Conservation (phyloP, 163 green algal genomes). For the Prototheca wickerhamii region DNA sequence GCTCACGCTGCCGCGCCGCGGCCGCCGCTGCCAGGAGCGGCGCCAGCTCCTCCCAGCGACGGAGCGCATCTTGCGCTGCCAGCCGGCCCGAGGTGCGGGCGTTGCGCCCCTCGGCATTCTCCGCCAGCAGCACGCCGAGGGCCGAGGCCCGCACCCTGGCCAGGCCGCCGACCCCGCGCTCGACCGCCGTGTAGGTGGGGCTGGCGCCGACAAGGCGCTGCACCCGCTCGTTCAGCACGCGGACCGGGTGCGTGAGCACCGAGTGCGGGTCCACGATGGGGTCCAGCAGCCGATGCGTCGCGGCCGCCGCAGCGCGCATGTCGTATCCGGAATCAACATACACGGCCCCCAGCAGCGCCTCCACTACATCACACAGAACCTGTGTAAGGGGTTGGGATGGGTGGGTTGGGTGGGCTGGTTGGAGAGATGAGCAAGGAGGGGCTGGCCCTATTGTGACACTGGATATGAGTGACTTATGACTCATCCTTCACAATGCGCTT, state of each 20-base stretch:
- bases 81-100: constrained; percentile 2
- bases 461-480: no score
- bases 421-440: no score
- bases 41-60: neutral
- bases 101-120: constrained; percentile 1
- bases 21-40: neutral
- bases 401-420: neutral
- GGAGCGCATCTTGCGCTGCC: constrained; percentile 11
- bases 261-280: constrained; percentile 25
- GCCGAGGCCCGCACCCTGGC: no score
- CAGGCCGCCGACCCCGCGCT: no score
- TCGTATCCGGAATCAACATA: constrained; percentile 28
- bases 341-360: constrained; percentile 32
- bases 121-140: constrained; percentile 5
- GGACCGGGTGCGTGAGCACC: constrained; percentile 25
- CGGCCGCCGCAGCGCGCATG: constrained; percentile 16
- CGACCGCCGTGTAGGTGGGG: no score
- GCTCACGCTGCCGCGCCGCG: no score
- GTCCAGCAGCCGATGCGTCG: constrained; percentile 18
- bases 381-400: neutral
- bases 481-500: no score
- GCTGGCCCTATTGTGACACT: no score
- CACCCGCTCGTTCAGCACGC: constrained; percentile 3
- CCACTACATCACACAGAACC: constrained; percentile 33
- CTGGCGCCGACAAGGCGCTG: no score